Percentiles rank a stretch among this genome's conserved stretches.
phyloP scores from a whole-genome alignment of 306 rosid species.

The Quillaja saponaria region DNA sequence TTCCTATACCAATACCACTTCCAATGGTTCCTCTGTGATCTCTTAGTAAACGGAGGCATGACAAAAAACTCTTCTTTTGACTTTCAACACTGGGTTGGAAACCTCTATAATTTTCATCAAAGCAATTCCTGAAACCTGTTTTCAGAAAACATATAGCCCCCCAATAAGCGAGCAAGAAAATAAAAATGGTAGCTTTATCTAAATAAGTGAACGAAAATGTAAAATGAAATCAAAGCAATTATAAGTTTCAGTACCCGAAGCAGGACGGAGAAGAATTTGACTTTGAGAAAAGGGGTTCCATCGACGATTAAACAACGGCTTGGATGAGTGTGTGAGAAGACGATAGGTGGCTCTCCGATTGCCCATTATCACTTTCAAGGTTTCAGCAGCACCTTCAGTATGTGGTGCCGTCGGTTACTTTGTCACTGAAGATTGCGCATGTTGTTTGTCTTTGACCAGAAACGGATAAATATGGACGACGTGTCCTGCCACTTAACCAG shows the following conservation, averaged over 20 bases:
- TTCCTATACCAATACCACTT: slow-evolving; percentile 26
- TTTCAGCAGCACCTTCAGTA: too few relatives aligned
- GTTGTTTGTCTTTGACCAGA: too few relatives aligned
- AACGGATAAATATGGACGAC: too few relatives aligned
- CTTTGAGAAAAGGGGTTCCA: slow-evolving; percentile 7
- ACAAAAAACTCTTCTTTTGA: slow-evolving; percentile 17
- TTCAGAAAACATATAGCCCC: slow-evolving; percentile 2
- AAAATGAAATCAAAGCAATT: not conserved
- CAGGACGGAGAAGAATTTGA: slow-evolving; percentile 27
- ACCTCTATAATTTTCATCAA: slow-evolving; percentile 6
- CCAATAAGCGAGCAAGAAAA: not conserved
- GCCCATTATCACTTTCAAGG: too few relatives aligned
- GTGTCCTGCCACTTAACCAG: too few relatives aligned
- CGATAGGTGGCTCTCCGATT: slow-evolving; percentile 47
- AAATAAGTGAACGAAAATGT: not conserved
- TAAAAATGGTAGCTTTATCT: not conserved
- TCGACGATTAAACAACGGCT: slow-evolving; percentile 29
- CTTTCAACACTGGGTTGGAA: slow-evolving; percentile 17
- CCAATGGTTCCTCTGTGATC: slow-evolving; percentile 18
- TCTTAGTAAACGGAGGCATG: slow-evolving; percentile 32
- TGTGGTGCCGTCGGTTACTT: too few relatives aligned
- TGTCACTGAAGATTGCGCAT: too few relatives aligned
- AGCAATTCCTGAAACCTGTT: slow-evolving; percentile 11
- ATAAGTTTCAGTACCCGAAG: slow-evolving; percentile 44
- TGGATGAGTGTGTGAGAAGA: slow-evolving; percentile 35